Base-by-base conservation (phyloP, 345 rosid genomes). In the Corymbia maculata region DNA sequence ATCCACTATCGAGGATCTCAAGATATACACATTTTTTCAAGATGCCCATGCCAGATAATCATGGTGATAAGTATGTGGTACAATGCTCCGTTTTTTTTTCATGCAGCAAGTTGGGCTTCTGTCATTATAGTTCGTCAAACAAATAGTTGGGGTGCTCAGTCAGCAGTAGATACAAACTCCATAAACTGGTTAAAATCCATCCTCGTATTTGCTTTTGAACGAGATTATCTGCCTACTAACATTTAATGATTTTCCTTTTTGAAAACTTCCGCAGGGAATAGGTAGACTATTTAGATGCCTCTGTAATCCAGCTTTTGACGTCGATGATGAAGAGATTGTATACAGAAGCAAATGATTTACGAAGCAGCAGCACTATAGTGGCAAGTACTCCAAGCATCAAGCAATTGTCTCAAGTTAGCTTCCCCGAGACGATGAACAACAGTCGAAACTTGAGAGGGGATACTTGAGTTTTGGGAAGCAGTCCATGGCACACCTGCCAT, bases 251-350 rank as follows among this genome's bases (percentile, higher is more conserved):
- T 42, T 42, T 42, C 84, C 84, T 75, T 75, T 15, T 50, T 50
- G 55, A 32, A 26, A 85, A 50, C 55, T 26, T 52, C 70, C 64
- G 88, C 96, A 97, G 98, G 99, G 99, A 12, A 95, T 97, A 85
- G 99, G 99, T 42, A 94, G 98, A 93, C 95, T 97, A 30, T 97
- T 96, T 94, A 97, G 98, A 93, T 97, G 99, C 94, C 95, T 96
- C 42, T 97, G 98, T 89, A 97, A 94, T 91, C 99, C 99, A 44
- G 99, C 99, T 86, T 96, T 95, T 75, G 97, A 97, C 86, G 99
- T 96, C 51, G 99, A 97, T 22, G 99, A 97, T 88, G 99, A 97
- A 61, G 99, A 97, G 89, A 95, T 95, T 87, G 95, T 95, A 55
- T 96, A 95, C 95, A 95, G 92, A 91, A 90, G 95, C 92, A 96